These are phyloP conservation scores for Phycomyces blakesleeanus DNA, from an alignment of 192 early-diverging fungal species.

Conservation along the genomic window DNA sequence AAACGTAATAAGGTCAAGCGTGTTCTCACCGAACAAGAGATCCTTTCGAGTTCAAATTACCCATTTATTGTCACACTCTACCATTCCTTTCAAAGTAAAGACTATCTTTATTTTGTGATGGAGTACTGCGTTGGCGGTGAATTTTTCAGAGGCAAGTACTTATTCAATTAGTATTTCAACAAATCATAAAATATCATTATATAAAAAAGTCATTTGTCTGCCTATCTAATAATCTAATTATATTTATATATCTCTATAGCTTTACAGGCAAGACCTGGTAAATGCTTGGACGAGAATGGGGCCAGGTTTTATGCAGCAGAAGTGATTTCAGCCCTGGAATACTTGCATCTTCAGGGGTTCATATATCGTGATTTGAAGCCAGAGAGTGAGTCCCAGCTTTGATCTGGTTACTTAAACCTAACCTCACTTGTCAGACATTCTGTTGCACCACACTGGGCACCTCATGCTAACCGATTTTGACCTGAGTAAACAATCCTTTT, in stretches of 20 bases:
- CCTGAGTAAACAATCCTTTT: constrained; percentile 90
- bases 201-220: too few species aligned
- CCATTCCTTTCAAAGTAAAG: constrained; percentile 81
- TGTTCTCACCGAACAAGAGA: constrained; percentile 89
- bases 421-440: constrained; percentile 52
- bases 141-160: constrained; percentile 62
- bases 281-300: constrained; percentile 81
- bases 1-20: constrained; percentile 97
- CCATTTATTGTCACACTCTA: constrained; percentile 86
- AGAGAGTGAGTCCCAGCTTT: constrained; percentile 64
- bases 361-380: constrained; percentile 98
- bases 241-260: constrained; percentile 38
- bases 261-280: constrained; percentile 84
- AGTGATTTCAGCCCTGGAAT: constrained; percentile 93
- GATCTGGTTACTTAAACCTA: background rate
- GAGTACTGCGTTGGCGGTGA: constrained; percentile 87
- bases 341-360: constrained; percentile 92
- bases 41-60: constrained; percentile 73
- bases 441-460: constrained; percentile 91
- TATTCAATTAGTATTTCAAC: too few species aligned
- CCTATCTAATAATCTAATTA: too few species aligned
- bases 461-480: constrained; percentile 99
- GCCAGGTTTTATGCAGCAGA: constrained; percentile 98
- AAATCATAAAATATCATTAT: too few species aligned
- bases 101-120: constrained; percentile 81